These are phyloP conservation scores for Mortierella sp. DNA, from an alignment of 371 early-diverging fungal genomes.

Conservation along the genomic window DNA sequence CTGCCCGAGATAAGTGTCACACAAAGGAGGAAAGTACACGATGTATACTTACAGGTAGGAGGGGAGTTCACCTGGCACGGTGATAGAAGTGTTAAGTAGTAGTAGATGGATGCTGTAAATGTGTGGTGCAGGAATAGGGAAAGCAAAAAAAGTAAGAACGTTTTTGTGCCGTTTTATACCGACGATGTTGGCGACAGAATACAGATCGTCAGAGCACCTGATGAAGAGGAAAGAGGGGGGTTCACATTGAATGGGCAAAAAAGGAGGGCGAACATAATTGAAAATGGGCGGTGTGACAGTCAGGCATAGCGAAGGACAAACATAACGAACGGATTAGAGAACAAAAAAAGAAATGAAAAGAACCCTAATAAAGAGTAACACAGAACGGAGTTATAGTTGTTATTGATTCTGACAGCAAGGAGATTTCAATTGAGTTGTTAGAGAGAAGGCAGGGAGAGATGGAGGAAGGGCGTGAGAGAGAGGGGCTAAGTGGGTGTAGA, in stretches of 20 bases:
- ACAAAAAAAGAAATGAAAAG: too few species aligned
- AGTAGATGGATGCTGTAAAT: background rate
- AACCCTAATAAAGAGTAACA: too few species aligned
- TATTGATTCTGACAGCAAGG: too few species aligned
- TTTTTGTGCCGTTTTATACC: background rate
- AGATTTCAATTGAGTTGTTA: background rate
- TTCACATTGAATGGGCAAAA: slow-evolving; percentile 5
- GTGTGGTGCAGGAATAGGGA: background rate
- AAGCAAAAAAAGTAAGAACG: background rate
- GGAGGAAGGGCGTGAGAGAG: background rate
- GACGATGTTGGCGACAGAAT: background rate
- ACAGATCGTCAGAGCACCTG: background rate
- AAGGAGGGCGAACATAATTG: background rate
- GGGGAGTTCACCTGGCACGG: background rate
- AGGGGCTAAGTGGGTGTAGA: background rate
- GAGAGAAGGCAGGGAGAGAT: background rate
- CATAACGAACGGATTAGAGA: too few species aligned
- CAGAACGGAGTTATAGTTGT: too few species aligned
- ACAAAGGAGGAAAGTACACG: background rate
- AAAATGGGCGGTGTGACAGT: background rate
- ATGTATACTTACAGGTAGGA: background rate
- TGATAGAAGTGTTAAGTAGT: background rate
- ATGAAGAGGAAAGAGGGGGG: background rate
- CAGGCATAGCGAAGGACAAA: too few species aligned
- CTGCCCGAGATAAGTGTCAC: background rate